Conservation (phyloP, 1,284 basidiomycete genomes). For the Inonotus hispidus region DNA sequence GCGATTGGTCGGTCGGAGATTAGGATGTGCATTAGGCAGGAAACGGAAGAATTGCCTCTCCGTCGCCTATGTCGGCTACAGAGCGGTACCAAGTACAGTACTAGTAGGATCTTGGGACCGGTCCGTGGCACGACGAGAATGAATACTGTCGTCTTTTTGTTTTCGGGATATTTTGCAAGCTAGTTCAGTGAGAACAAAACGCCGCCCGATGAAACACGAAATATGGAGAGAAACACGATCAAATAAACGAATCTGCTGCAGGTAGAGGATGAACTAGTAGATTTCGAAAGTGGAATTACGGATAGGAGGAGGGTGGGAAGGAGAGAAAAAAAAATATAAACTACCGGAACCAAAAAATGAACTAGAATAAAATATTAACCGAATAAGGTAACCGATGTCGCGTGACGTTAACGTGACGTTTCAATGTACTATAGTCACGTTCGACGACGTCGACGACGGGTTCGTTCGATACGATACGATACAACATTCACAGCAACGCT, state of each 20-base stretch:
- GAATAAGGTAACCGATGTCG: background rate
- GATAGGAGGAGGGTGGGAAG: background rate
- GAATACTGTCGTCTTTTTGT: background rate
- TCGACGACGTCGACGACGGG: background rate
- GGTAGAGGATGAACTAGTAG: background rate
- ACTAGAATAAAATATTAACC: background rate
- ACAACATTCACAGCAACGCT: background rate
- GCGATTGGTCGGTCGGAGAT: background rate
- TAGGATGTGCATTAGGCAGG: background rate
- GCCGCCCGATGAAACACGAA: background rate
- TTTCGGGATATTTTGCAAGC: background rate
- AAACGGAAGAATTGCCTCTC: background rate
- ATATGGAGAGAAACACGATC: background rate
- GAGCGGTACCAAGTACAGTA: background rate
- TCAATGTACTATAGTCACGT: background rate
- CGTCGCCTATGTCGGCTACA: background rate
- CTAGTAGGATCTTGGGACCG: background rate
- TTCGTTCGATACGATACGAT: background rate
- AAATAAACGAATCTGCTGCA: background rate
- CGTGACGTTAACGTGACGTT: background rate
- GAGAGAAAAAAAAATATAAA: background rate
- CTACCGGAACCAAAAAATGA: background rate
- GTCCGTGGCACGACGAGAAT: background rate
- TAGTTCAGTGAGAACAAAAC: background rate
- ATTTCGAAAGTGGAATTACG: background rate